Base-by-base conservation (phyloP, 192 early-diverging fungal genomes). In the Rhizophagus clarus region DNA sequence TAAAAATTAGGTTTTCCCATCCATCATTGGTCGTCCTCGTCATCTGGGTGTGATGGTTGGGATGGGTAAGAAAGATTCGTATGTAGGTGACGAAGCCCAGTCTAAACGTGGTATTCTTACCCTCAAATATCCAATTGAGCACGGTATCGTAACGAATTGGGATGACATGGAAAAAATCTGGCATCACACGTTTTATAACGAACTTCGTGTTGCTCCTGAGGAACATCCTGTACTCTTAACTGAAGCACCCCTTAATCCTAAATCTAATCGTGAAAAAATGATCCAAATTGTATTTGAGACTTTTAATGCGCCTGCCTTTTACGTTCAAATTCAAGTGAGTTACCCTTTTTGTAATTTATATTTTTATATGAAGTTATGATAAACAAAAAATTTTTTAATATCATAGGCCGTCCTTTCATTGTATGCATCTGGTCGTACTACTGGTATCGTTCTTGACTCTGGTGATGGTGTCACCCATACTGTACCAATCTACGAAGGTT, bases 261-360 rank as follows among this genome's bases (percentile, higher is more conserved):
- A 97, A 91, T 92, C 91, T 82, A 98, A 99, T 92, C 95, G 98
- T 84, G 97, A 98, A 86, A 97, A 97, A 93, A 98, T 98, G 96
- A 95, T 94, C 80, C 96, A 99, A 89, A 97, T 99, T 85, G 97
- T 98, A 96, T 99, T 98, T 82, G 98, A 98, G 90, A 95, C 96
- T 82, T 98, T 98, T 93, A 96, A 96, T 85, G 91, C 92, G 64
- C 96, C 96, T 78, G 98, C 95, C 74, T 97, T 98, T 92, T 99
- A 98, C 86, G 96, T 99, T 74, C 90, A 93, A 84, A 98, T 97
- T 86, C 97, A 97, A 86, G 81, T 72, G 51, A 29, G 32, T 49
- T 49, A 37, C 4, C 15, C 17, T 37, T 22, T 24, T 10, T 10
- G 40, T 67, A 14, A 24, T 60, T 70, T 24, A 28, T 29, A n/a